Evolutionary conservation across 2,329 filamentous ascomycete species (phyloP), one percentile per base, ranked within the genome.

Genomic region (Neurospora crassa): DNA sequence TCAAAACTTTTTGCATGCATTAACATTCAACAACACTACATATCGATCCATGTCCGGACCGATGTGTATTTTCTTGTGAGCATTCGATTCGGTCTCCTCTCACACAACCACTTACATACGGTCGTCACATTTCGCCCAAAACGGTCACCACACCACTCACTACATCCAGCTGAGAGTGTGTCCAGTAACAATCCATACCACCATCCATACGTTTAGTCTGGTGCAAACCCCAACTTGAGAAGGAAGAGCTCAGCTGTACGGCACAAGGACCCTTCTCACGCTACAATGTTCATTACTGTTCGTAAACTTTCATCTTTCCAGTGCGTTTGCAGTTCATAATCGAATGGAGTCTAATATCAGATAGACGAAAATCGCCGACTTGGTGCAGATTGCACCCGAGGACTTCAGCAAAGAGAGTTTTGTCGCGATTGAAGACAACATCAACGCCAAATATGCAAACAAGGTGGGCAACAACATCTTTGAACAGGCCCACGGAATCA

Each of bases 361-460:
- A 63, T 10, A 97, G 96, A 96, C 94, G 63, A 97, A 96, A 76
- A 90, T 99, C 77, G 91, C 94, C 76, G 96, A 99, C 84, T 87
- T 99, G 76, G 93, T 99, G 76, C 93, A 97, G 82, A 96, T 99
- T 82, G 87, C 89, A 41, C 96, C 96, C 1, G 88, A 93, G 77
- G 92, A 97, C 79, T 97, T 98, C 79, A 87, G 90, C 73, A 96
- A 96, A 81, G 86, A 89, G 73, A 96, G 92, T 78, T 87, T 89
- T 41, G 88, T 94, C 74, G 93, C 94, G 1, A 93, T 99, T 74
- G 94, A 97, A 82, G 94, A 99, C 83, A 96, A 96, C 77, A 96
- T 99, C 83, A 98, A 99, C 80, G 87, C 90, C 74, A 99, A 99
- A 82, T 99, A 97, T 81, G 90, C 95, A 72, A 97, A 99, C 83